Base-by-base conservation (phyloP, 257 asterid species). In the Nyctanthes arbortristis region DNA sequence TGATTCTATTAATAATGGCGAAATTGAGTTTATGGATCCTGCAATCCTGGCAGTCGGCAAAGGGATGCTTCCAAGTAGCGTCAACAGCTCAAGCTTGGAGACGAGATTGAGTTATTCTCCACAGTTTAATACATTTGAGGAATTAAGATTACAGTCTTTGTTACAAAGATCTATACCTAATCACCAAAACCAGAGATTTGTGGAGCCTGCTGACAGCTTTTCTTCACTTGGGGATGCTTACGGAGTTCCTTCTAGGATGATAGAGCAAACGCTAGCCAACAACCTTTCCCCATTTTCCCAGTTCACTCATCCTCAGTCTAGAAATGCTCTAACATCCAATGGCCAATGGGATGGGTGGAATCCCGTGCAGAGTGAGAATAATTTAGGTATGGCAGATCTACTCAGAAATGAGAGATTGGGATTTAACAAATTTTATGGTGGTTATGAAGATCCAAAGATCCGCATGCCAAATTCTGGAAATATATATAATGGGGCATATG, bases 41-140 rank as follows among this genome's bases (percentile, higher is more conserved):
- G 99, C 99, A 63, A 94, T 94, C 64, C 85, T 94, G 85, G 97
- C 97, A 61, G 99, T 94, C 76, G 97, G 96, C 73, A 91, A 84
- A 74, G 97, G 91, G 76, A 87, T 88, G 73, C 68, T 91, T 71
- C 85, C 93, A 18, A 79, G 84, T 77, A 81, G 89, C 81, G 58
- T 80, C 68, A 78, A 77, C 75, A 72, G 74, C 75, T 39, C 90
- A 13, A 83, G 90, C 78, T 68, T 88, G 61, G 95, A 86, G 65
- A 61, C 77, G 45, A 81, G 89, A 73, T 75, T 89, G 35, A 82
- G 76, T 72, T 89, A 71, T 71, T 56, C 93, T 74, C 89, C 87
- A 3, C 99, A 89, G 37, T 66, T 80, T n/a, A 84, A 65, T 69
- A 28, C 84, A 60, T 82, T 79, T 18, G 99, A 86, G 70, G 96